Evolutionary conservation across 805 yeast species (phyloP).

Genomic region (Yarrowia sp.): DNA sequence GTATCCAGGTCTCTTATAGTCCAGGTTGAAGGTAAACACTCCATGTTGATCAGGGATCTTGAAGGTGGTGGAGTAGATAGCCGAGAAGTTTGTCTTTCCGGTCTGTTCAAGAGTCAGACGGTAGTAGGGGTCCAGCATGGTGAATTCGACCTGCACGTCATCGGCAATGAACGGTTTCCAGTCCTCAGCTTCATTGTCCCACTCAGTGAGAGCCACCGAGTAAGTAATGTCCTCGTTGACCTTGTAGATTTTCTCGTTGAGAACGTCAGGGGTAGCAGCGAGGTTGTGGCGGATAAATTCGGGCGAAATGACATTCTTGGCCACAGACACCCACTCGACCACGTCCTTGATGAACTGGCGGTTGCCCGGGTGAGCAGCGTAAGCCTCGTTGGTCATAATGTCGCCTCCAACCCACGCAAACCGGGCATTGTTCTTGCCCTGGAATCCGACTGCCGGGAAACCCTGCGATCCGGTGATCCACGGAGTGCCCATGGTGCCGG

Average conservation of each 20-base stretch:
- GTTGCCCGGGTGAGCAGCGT: conserved; percentile 47
- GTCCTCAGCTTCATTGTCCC: conserved; percentile 55
- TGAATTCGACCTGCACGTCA: conserved; percentile 80
- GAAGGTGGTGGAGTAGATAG: conserved; percentile 62
- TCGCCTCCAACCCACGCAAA: conserved; percentile 80
- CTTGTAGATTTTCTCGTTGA: conserved; percentile 61
- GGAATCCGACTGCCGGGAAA: conserved; percentile 75
- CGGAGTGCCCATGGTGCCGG: conserved; percentile 47
- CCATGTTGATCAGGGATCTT: conserved; percentile 95
- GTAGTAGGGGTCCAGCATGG: conserved; percentile 94
- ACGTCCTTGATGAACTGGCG: conserved; percentile 56
- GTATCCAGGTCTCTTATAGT: conserved; percentile 79
- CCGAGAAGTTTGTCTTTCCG: conserved; percentile 50
- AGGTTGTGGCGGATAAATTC: conserved; percentile 63
- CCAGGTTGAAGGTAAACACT: conserved; percentile 82
- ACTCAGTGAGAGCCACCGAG: conserved; percentile 53
- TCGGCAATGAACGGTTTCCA: conserved; percentile 73
- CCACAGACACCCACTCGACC: conserved; percentile 76
- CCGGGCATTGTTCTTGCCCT: conserved; percentile 80
- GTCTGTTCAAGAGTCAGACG: conserved; percentile 67
- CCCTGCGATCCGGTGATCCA: conserved; percentile 89
- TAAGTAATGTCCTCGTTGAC: conserved; percentile 74
- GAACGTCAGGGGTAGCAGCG: conserved; percentile 47
- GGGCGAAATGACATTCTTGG: conserved; percentile 66
- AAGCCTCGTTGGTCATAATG: conserved; percentile 57